Percentiles rank a stretch among this genome's conserved stretches.
These are phyloP conservation scores for Plectosphaerella plurivora DNA, from an alignment of 2,329 filamentous ascomycete genomes.

Conservation along the genomic window DNA sequence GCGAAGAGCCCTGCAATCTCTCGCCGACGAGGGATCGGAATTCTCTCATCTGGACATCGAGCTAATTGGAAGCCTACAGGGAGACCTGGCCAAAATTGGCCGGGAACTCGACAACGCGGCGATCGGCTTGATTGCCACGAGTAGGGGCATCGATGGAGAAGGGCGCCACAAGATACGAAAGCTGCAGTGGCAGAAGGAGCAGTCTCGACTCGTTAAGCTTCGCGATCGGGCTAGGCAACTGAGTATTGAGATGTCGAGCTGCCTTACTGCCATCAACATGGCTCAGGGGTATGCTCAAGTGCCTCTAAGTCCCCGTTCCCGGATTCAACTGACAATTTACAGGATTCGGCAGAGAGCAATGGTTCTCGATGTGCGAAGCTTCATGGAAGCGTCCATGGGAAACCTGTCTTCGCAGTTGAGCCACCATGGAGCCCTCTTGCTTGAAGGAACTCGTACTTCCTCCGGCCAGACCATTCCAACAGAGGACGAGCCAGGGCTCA, in stretches of 20 bases:
- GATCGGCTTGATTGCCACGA: neutral
- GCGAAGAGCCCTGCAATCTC: neutral
- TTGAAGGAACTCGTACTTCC: neutral
- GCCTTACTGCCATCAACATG: neutral
- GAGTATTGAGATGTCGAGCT: neutral
- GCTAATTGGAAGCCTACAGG: neutral
- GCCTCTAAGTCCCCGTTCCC: neutral
- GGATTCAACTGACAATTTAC: neutral
- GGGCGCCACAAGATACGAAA: neutral
- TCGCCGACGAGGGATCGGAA: neutral
- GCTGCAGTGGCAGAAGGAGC: neutral
- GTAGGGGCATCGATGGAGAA: neutral
- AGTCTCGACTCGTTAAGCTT: neutral
- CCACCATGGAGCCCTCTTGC: neutral
- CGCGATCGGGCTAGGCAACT: neutral
- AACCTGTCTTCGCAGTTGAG: neutral
- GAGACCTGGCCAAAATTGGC: neutral
- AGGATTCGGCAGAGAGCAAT: neutral
- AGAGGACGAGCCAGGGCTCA: too few species aligned
- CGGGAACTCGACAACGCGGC: neutral
- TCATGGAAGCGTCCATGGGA: neutral
- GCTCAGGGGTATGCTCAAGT: neutral
- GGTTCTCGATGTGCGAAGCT: neutral
- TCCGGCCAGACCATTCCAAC: too few species aligned
- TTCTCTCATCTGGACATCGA: neutral